Evolutionary conservation across 441 rosid species (phyloP).

Genomic region (California macrophylla): DNA sequence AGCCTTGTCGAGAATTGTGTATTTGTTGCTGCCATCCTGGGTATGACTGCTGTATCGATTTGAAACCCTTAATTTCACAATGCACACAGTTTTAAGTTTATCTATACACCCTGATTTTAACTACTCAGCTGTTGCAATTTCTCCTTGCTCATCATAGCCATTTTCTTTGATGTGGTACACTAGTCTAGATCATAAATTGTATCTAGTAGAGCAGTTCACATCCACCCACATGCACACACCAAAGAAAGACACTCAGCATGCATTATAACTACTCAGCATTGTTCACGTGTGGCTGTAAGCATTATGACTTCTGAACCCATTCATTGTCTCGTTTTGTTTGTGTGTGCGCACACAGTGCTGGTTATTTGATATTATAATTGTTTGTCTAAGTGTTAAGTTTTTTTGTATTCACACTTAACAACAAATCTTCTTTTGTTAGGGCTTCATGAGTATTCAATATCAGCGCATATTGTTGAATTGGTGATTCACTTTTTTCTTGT

Average conservation of each 20-base stretch:
- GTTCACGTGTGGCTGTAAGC: too few species aligned
- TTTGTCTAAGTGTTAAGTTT: neutral
- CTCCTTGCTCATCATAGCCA: neutral
- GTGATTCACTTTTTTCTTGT: conserved; percentile 4
- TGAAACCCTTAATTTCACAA: neutral
- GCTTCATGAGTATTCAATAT: neutral
- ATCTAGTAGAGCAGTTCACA: neutral
- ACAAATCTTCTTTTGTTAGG: neutral
- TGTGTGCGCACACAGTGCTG: neutral
- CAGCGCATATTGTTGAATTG: neutral
- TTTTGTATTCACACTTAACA: neutral
- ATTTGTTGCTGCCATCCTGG: conserved; percentile 99
- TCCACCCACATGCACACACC: neutral
- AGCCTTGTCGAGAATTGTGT: conserved; percentile 93
- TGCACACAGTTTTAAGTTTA: neutral
- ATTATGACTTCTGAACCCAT: too few species aligned
- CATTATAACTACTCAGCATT: too few species aligned
- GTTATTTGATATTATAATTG: too few species aligned
- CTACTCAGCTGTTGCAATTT: neutral
- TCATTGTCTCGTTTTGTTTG: too few species aligned
- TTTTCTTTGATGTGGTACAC: neutral
- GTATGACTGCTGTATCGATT: conserved; percentile 32
- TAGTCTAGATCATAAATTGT: neutral
- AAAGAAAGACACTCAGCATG: neutral
- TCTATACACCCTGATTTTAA: neutral